Conservation (phyloP, 2,329 filamentous ascomycete genomes). For the Botrytis fragariae region DNA sequence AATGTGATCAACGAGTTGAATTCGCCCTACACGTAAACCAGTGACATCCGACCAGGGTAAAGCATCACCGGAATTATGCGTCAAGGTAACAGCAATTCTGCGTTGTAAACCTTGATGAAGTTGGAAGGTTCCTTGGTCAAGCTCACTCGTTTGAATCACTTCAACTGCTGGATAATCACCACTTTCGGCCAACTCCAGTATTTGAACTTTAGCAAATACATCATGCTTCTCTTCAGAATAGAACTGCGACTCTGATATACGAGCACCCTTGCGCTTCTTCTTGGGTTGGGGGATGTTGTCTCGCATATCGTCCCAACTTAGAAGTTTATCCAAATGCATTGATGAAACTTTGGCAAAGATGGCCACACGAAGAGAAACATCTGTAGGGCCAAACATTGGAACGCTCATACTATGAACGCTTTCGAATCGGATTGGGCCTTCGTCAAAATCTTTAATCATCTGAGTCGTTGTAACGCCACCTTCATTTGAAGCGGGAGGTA, state of each 20-base stretch:
- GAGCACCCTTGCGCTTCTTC: conserved; percentile 51
- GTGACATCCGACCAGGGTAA: conserved; percentile 85
- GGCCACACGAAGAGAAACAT: conserved; percentile 76
- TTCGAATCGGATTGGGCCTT: conserved; percentile 88
- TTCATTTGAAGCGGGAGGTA: conserved; percentile 85
- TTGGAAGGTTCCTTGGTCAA: conserved; percentile 89
- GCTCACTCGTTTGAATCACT: conserved; percentile 78
- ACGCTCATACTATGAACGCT: conserved; percentile 98
- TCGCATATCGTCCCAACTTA: conserved; percentile 98
- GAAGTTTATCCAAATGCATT: conserved; percentile 94
- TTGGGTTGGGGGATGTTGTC: conserved; percentile 65
- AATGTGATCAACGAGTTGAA: conserved; percentile 79
- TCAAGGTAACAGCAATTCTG: conserved; percentile 82
- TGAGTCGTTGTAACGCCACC: conserved; percentile 92
- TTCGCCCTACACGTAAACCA: conserved; percentile 72
- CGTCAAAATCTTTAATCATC: conserved; percentile 91
- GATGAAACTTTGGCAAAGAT: conserved; percentile 87
- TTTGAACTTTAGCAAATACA: conserved; percentile 80
- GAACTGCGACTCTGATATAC: conserved; percentile 89
- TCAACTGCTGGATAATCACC: conserved; percentile 92
- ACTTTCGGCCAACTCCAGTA: conserved; percentile 87
- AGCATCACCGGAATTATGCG: conserved; percentile 83
- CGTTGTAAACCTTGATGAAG: conserved; percentile 92
- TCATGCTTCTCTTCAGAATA: conserved; percentile 93
- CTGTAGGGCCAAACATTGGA: conserved; percentile 71